Base-by-base conservation (phyloP, 1,139 yeast genomes). In the Scheffersomyces illinoinensis region DNA sequence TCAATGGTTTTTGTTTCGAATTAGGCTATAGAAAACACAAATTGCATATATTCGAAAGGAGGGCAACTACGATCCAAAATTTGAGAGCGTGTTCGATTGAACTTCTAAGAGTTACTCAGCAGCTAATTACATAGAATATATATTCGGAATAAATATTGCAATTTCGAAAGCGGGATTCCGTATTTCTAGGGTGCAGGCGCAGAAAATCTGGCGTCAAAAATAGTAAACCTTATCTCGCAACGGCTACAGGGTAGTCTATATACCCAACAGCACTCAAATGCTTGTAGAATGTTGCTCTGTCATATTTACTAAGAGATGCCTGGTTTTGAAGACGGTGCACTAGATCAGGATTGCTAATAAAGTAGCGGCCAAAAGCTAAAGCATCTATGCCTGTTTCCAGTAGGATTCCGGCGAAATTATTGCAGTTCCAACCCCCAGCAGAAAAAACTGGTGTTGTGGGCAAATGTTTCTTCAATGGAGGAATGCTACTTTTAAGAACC, bases 311-410 rank as follows among this genome's bases (percentile, higher is more conserved):
- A 64, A 85, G 74, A 43, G 76, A 74, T 56, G 66, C 59, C 17
- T 85, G 85, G 53, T 83, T 71, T 57, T 76, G 76, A 53, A 85
- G 69, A 68, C 85, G 77, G 17, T 75, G 63, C 7, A 76, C 78
- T 52, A 85, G 72, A 70, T 85, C 88, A 4, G 88, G 88, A 70
- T 84, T 85, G 6, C 86, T 72, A 52, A 78, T 78, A 62, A 74
- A 85, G 61, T 71, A 77, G 68, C 88, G 77, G 26, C 86, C 85
- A 60, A 79, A 73, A 0, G 79, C 85, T 54, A 81, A 71, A 57
- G 79, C 66, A 5, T 50, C 56, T 17, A 48, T 48, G n/a, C 55
- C 54, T 10, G 62, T 62, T 49, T 69, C 72, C 7, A 61, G 48
- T 8, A 58, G 54, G 19, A 66, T 57, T 12, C 58, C 53, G 6